These are phyloP conservation scores for Cordyceps javanica DNA, from an alignment of 2,329 filamentous ascomycete species.

Conservation along the genomic window DNA sequence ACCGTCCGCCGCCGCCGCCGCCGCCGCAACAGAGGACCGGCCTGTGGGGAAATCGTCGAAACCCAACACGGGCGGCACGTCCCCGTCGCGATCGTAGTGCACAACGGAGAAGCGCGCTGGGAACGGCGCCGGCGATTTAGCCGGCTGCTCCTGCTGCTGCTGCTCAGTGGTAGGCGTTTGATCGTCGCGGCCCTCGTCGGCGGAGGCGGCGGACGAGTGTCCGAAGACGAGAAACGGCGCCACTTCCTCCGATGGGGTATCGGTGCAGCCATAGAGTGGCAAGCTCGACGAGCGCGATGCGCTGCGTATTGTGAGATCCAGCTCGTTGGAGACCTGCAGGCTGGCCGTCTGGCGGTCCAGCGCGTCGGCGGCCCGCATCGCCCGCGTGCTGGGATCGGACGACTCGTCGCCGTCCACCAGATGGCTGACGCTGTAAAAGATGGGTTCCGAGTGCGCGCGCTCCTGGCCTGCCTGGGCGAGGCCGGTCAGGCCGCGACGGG, in stretches of 20 bases:
- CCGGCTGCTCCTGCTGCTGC: neutral
- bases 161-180: neutral
- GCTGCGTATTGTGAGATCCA: constrained; percentile 37
- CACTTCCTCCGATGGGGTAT: constrained; percentile 34
- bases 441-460: neutral
- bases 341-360: constrained; percentile 50
- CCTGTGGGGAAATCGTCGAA: constrained; percentile 1
- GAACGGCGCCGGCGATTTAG: neutral
- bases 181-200: neutral
- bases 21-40: neutral
- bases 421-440: neutral
- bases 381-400: constrained; percentile 43
- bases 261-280: constrained; percentile 39
- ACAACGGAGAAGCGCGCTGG: constrained; percentile 4
- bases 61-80: constrained; percentile 7
- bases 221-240: constrained; percentile 46
- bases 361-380: constrained; percentile 54
- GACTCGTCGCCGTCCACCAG: neutral
- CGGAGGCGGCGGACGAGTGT: constrained; percentile 15
- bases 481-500: constrained; percentile 42
- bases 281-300: constrained; percentile 45
- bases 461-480: constrained; percentile 18
- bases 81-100: neutral
- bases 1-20: neutral
- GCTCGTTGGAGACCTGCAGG: constrained; percentile 42